A percentile compares a stretch with the other conserved stretches of the same genome.
Conservation (phyloP, 225 moss, liverwort and hornwort genomes). For the Sphagnum tenellum region DNA sequence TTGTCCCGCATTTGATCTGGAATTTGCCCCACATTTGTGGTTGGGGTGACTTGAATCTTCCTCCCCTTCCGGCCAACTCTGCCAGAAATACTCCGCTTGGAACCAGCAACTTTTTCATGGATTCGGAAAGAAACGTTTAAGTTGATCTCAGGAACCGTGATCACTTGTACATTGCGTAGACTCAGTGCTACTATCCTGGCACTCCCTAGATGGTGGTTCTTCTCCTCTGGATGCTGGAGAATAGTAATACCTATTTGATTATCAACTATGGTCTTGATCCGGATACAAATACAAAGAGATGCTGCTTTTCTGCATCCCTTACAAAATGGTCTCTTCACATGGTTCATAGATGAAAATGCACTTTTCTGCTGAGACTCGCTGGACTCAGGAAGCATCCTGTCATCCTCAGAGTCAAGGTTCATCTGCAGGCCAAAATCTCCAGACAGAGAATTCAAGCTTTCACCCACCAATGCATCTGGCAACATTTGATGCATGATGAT, state of each 20-base stretch:
- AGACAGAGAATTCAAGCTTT: too few relatives aligned
- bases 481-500: too few relatives aligned
- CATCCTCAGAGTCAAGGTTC: too few relatives aligned
- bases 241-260: conserved; percentile 69
- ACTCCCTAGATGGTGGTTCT: conserved; percentile 74
- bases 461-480: too few relatives aligned
- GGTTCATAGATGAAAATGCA: too few relatives aligned
- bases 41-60: conserved; percentile 10
- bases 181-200: conserved; percentile 75
- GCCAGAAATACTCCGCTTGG: conserved; percentile 64
- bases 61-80: conserved; percentile 68
- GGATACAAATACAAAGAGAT: conserved; percentile 68
- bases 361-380: neutral
- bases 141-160: conserved; percentile 57
- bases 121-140: conserved; percentile 44
- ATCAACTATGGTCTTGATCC: conserved; percentile 58
- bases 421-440: too few relatives aligned
- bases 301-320: conserved; percentile 64
- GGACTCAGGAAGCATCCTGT: too few relatives aligned
- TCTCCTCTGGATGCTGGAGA: conserved; percentile 80
- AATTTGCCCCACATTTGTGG: neutral
- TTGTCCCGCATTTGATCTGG: neutral
- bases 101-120: conserved; percentile 65
- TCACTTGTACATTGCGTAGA: conserved; percentile 54
- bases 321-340: conserved; percentile 44